phyloP scores from a whole-genome alignment of 345 rosid species.

The Citrus maxima region DNA sequence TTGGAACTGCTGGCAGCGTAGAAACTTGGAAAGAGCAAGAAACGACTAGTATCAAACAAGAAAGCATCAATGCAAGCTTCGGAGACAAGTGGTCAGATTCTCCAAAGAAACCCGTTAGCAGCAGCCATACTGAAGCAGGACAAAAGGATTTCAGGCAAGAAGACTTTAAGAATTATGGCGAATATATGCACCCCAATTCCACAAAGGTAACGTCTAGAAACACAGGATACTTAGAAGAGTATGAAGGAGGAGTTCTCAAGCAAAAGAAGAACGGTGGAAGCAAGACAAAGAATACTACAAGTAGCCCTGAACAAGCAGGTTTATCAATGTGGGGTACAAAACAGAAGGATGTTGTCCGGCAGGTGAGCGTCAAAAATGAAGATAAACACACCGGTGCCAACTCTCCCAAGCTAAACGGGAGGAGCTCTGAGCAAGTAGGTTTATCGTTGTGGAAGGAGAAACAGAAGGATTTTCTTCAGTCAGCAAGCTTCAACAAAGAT shows the following conservation, averaged over 20 bases:
- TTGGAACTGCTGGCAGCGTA: background rate
- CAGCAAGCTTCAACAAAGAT: background rate
- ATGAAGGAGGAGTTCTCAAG: background rate
- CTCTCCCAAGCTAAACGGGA: too few species aligned
- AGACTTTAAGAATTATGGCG: background rate
- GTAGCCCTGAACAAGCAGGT: too few species aligned
- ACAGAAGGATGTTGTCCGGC: too few species aligned
- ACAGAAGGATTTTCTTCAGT: background rate
- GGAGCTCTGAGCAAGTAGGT: background rate
- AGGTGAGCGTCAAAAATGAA: too few species aligned
- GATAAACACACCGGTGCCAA: too few species aligned
- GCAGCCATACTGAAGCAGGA: too few species aligned
- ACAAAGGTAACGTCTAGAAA: background rate
- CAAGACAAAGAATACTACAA: background rate
- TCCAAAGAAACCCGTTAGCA: background rate
- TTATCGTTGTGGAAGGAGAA: background rate
- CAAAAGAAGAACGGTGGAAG: background rate
- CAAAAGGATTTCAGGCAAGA: background rate
- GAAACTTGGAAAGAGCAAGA: background rate
- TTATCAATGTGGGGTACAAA: too few species aligned
- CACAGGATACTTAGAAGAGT: background rate
- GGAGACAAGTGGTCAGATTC: background rate
- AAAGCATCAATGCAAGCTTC: background rate
- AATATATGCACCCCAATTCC: background rate
- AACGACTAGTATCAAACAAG: background rate